A percentile compares a stretch with the other conserved stretches of the same genome.
Conservation (phyloP, 2,329 filamentous ascomycete species). For the Colletotrichum ledebouriae region DNA sequence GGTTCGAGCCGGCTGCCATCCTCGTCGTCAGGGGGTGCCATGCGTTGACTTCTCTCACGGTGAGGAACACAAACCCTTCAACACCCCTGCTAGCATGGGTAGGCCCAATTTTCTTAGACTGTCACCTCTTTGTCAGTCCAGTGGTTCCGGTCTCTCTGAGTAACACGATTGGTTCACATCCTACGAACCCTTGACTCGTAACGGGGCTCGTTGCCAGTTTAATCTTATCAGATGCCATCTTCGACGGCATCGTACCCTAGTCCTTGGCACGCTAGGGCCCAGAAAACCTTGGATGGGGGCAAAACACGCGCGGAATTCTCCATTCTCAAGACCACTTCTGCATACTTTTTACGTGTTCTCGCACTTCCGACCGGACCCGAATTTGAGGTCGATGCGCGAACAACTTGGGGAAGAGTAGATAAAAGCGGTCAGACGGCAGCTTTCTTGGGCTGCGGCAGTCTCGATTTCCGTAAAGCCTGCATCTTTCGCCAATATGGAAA, state of each 20-base stretch:
- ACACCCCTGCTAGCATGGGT: too few relatives aligned
- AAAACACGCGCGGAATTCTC: slow-evolving; percentile 18
- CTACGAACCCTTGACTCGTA: slow-evolving; percentile 32
- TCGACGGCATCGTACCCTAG: neutral
- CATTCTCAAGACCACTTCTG: slow-evolving; percentile 12
- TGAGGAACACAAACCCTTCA: too few relatives aligned
- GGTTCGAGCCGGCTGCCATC: too few relatives aligned
- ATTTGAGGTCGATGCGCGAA: neutral
- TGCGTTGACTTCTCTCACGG: too few relatives aligned
- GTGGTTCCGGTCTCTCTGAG: neutral
- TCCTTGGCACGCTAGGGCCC: slow-evolving; percentile 29
- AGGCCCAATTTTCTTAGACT: too few relatives aligned
- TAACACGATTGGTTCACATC: slow-evolving; percentile 11
- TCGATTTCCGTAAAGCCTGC: slow-evolving; percentile 6
- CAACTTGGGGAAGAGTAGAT: neutral
- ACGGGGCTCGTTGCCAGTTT: slow-evolving; percentile 6
- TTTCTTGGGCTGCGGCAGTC: neutral
- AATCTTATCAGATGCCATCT: slow-evolving; percentile 42
- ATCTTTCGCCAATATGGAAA: slow-evolving; percentile 12
- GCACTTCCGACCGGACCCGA: slow-evolving; percentile 28
- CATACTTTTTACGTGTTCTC: slow-evolving; percentile 2
- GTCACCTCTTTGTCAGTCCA: too few relatives aligned
- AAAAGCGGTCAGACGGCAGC: neutral
- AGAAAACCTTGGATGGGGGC: slow-evolving; percentile 17
- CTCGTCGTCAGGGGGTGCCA: too few relatives aligned